Percentiles rank a stretch among this genome's conserved stretches.
phyloP scores from a whole-genome alignment of 805 yeast genomes.

The Clavispora phyllophila region DNA sequence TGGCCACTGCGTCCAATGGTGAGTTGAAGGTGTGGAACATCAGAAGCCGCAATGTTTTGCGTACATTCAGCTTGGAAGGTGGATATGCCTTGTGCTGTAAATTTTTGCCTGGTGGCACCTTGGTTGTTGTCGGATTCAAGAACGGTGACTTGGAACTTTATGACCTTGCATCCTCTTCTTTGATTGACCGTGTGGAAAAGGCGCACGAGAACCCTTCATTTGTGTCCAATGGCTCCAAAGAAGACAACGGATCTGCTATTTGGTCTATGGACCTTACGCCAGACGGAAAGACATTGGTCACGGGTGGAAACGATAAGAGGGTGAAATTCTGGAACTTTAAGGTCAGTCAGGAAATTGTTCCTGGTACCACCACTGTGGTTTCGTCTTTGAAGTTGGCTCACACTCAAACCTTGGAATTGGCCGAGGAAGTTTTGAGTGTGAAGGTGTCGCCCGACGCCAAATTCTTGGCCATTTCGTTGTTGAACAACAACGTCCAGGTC shows the following conservation, averaged over 20 bases:
- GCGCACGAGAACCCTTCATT: conserved; percentile 47
- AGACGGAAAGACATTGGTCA: conserved; percentile 78
- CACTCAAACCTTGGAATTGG: conserved; percentile 75
- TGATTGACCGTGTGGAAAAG: conserved; percentile 58
- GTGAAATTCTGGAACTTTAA: conserved; percentile 87
- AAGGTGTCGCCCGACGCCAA: conserved; percentile 75
- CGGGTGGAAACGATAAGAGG: conserved; percentile 91
- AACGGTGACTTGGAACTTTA: conserved; percentile 78
- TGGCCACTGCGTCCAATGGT: conserved; percentile 91
- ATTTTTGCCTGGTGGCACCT: conserved; percentile 87
- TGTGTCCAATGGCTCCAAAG: conserved; percentile 7
- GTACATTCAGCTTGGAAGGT: conserved; percentile 68
- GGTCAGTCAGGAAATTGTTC: conserved; percentile 60
- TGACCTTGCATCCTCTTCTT: conserved; percentile 78
- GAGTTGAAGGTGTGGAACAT: conserved; percentile 85
- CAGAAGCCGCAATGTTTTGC: conserved; percentile 63
- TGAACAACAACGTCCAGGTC: conserved; percentile 94
- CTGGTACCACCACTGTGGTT: conserved; percentile 55
- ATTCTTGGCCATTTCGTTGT: conserved; percentile 73
- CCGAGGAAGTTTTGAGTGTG: conserved; percentile 80
- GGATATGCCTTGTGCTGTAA: conserved; percentile 80
- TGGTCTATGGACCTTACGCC: conserved; percentile 88
- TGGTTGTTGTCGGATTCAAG: conserved; percentile 84
- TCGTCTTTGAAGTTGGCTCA: conserved; percentile 61
- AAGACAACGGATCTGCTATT: conserved; percentile 50